Evolutionary conservation across 2,329 filamentous ascomycete genomes (phyloP).

Genomic region (Aspergillus bombycis): DNA sequence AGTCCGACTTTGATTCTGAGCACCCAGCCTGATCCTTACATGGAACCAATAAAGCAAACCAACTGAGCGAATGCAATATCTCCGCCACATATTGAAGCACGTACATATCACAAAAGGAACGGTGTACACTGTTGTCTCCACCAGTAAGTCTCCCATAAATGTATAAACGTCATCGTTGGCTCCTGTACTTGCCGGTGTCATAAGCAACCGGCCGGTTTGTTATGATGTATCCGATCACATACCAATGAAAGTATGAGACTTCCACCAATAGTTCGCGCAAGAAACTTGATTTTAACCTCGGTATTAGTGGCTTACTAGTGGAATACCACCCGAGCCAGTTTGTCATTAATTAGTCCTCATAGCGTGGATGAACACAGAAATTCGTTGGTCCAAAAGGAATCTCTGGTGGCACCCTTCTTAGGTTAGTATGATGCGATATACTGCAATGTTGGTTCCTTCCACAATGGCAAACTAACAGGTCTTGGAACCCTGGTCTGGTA

Average conservation of each 20-base stretch:
- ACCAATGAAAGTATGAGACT: slow-evolving; percentile 79
- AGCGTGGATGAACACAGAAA: slow-evolving; percentile 52
- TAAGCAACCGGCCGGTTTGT: slow-evolving; percentile 76
- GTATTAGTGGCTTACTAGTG: slow-evolving; percentile 76
- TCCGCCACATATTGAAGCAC: neutral
- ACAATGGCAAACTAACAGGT: slow-evolving; percentile 39
- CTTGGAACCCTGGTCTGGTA: slow-evolving; percentile 69
- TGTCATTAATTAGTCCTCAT: slow-evolving; percentile 56
- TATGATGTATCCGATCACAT: slow-evolving; percentile 95
- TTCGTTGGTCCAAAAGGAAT: neutral
- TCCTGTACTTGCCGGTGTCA: neutral
- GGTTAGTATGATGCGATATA: neutral
- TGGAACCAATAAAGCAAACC: neutral
- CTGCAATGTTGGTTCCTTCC: slow-evolving; percentile 39
- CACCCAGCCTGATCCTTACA: neutral
- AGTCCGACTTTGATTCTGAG: neutral
- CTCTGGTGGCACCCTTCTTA: neutral
- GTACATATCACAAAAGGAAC: neutral
- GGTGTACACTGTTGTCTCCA: neutral
- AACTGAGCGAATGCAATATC: neutral
- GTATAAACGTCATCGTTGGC: neutral
- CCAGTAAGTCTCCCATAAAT: neutral
- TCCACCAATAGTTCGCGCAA: slow-evolving; percentile 66
- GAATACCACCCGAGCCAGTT: neutral
- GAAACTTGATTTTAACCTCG: slow-evolving; percentile 74